Base-by-base conservation (phyloP, 2,329 filamentous ascomycete species). In the Aspergillus candidus region DNA sequence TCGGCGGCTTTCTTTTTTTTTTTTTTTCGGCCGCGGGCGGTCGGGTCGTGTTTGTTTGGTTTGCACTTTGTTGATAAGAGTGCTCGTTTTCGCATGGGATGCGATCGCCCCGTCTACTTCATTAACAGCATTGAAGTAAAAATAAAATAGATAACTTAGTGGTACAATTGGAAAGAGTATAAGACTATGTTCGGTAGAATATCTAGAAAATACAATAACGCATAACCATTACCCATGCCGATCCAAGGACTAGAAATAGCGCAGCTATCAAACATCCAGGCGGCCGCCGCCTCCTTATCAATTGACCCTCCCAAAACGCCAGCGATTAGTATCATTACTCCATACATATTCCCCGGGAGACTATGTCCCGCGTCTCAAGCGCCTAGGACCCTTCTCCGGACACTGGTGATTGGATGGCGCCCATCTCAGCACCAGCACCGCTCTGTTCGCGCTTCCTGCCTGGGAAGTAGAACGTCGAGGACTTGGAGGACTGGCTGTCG, bases 401-500 rank as follows among this genome's bases (percentile, higher is more conserved):
- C 6, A 55, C 42, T 11, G 54, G 43, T 5, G 58, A 46, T 15
- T 79, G 73, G 58, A 91, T 84, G 34, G 72, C 75, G 35, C 82
- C 79, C 43, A 94, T 67, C 67, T 94, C 84, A 48, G 85, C 75
- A 27, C 83, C 83, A 56, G 82, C 81, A 10, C 82, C 83, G 56
- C 79, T 83, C 57, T 82, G 82, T 3, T 77, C 84, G 55, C 84
- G 73, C 72, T 88, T 90, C 56, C 87, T 76, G 12, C 85, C 82
- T 3, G 80, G 78, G 43, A 87, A 75, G 55, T 84, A 78, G 62
- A 89, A 87, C 44, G 71, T 70, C 39, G 68, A 65, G 27, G 71
- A 70, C 17, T 58, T 59, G 10, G 62, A 44, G 36, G 54, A 34
- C 15, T 67, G 64, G 12, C 68, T 58, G 35, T 66, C 66, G 30